Evolutionary conservation across 805 yeast species (phyloP), one percentile per base, ranked within the genome.

Genomic region (Wickerhamiella dianesei): DNA sequence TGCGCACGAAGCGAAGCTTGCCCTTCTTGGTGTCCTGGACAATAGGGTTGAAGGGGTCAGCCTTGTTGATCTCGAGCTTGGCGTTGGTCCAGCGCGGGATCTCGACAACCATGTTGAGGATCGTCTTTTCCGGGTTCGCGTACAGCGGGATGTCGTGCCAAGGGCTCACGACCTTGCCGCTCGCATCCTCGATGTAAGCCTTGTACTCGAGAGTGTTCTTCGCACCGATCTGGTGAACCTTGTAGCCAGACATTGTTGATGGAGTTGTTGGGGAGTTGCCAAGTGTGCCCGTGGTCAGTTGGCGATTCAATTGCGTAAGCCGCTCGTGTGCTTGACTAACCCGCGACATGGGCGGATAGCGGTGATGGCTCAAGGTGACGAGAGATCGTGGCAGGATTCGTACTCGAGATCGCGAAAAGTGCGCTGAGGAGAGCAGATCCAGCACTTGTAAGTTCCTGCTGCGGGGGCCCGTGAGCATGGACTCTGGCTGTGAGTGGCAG

Each of bases 1-100:
- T 92, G 73, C 95, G 81, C 50, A 92, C 97, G 59, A 81, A 92
- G 72, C 97, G 80, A 62, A 87, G 77, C 68, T 86, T 82, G 57
- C 96, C 97, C 75, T 92, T 89, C 75, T 92, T 92, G 63, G 94
- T 84, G 70, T 92, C 98, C 73, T 92, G 98, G 52, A 84, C 73
- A 59, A 92, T 92, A 60, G 98, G 98, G 74, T 92, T 92, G 64
- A 87, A 74, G 41, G 76, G 68, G 58, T 70, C 70, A 59, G 83
- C 94, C 71, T 87, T 88, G 66, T 82, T 77, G 68, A 88, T 87
- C 58, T 92, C 98, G 66, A 88, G 74, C 74, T 92, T 92, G 55
- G 96, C 97, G 65, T 92, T 92, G 62, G 95, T 76, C 96, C 96
- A 89, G 69, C 97, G 82, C 64, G 98, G 98, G 56, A 92, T 87